Evolutionary conservation across 2,329 filamentous ascomycete genomes (phyloP), one percentile per base, ranked within the genome.

Genomic region (Botrytis deweyae): DNA sequence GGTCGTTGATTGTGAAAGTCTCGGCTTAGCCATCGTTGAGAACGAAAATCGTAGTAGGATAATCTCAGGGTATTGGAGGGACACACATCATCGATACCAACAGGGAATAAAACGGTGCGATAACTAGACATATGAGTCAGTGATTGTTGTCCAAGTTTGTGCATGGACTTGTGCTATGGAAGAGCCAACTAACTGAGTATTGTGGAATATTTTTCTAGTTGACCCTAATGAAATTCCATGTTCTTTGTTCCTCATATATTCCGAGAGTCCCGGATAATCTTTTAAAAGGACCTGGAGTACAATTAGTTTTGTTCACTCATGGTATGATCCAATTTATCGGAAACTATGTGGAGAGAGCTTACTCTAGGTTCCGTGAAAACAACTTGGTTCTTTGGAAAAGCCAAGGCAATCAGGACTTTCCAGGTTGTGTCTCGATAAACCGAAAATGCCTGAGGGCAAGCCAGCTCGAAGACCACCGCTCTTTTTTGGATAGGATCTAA

Each of bases 351-450:
- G 78, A n/a, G 10, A 40, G n/a, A 16, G 18, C 33, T 52, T 40
- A 67, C 59, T 73, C 1, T 58, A 71, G 42, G 73, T 9, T 64
- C 33, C 29, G 29, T 20, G 16, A 9, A 16, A n/a, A 44, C 42
- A 25, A 1, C 33, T 71, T 61, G 22, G 29, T 33, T 40, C 29
- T 40, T 18, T 71, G 69, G 44, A 38, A 29, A 29, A 36, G 42
- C 69, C 20, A 71, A 40, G 12, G 58, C 10, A 4, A 18, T 78
- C 0, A 88, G 36, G 4, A 89, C 83, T 5, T 76, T 78, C 86
- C 86, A 89, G 0, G 86, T 88, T 6, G 83, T 81, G 72, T 88
- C 84, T 20, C 89, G 83, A 78, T 89, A 91, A 0, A 80, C 79
- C 3, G 81, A 80, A 36, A 89, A 84, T 6, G 81, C 80, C 4